Evolutionary conservation across 257 asterid species (phyloP).

Genomic region (Capsicum chinense): DNA sequence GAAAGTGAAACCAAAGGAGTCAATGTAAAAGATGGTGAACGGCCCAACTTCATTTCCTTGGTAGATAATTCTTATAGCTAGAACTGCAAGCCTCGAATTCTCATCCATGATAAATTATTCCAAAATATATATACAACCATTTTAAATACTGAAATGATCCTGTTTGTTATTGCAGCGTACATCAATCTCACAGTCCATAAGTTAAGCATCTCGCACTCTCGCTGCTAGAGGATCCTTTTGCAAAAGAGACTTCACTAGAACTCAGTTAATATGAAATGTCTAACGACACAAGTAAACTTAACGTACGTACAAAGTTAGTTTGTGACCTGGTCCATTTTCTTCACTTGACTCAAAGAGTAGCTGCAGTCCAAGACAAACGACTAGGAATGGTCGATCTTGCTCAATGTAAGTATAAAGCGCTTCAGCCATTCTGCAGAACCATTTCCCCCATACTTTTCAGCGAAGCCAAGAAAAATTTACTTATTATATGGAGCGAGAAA

Average conservation of each 20-base stretch:
- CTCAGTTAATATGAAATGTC: conserved; percentile 19
- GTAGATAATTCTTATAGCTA: background rate
- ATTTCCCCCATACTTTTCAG: conserved; percentile 26
- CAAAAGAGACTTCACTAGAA: conserved; percentile 4
- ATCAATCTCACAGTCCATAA: background rate
- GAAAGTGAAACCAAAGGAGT: conserved; percentile 14
- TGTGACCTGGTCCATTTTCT: conserved; percentile 90
- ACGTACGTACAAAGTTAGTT: background rate
- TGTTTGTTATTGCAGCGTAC: background rate
- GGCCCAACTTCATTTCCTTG: background rate
- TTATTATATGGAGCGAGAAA: background rate
- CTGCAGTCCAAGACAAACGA: conserved; percentile 97
- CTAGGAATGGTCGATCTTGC: conserved; percentile 95
- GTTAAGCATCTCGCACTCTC: background rate
- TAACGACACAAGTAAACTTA: too few species aligned
- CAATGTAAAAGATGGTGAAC: background rate
- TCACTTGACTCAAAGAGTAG: conserved; percentile 94
- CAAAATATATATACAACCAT: background rate
- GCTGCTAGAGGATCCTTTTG: background rate
- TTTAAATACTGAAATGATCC: conserved; percentile 11
- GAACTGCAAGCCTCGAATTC: background rate
- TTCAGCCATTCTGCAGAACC: conserved; percentile 71
- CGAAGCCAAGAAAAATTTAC: background rate
- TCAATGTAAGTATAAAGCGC: conserved; percentile 80
- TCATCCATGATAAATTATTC: background rate